Base-by-base conservation (phyloP, 2,329 filamentous ascomycete genomes). In the Triangularia verruculosa region DNA sequence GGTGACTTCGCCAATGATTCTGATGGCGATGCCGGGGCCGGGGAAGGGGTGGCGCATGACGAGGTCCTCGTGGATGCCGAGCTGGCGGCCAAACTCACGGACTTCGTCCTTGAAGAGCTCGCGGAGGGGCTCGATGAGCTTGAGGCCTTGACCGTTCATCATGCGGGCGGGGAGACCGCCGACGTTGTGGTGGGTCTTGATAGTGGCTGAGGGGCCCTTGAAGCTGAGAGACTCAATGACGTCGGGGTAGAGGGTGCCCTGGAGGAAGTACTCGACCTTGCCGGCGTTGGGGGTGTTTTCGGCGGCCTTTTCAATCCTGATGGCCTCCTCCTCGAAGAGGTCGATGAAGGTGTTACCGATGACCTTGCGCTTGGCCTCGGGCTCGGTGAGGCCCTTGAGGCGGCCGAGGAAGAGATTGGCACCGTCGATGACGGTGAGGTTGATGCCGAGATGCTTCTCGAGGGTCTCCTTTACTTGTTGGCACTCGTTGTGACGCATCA, bases 401-500 rank as follows among this genome's bases (percentile, higher is more conserved):
- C 87, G 83, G 28, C 79, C 79, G n/a, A 97, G 81, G 81, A 98
- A 98, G 25, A 85, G 80, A 65, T 96, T 82, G 9, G 84, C 83
- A 0, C 87, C 93, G 74, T 98, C 90, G 1, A 96, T 86, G 27
- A 98, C 89, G 0, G 91, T 96, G 2, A 98, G 82, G 76, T 97
- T 95, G 76, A 98, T 96, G 1, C 91, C 91, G 0, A 98, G 85
- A 69, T 95, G 88, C 72, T 93, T 76, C 1, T 83, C 83, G 2
- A 98, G 84, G 0, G 87, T 93, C 76, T 92, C 81, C 77, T 96
- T 89, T 59, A 98, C 95, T 71, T 89, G 82, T 69, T 88, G 79
- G 69, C 89, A 93, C 77, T 98, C 95, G 73, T 97, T 89, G 28
- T 95, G 82, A 43, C 95, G 87, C 84, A 99, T 88, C 59, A 92